Conservation (phyloP, 768 basidiomycete genomes). For the Russula sp. region DNA sequence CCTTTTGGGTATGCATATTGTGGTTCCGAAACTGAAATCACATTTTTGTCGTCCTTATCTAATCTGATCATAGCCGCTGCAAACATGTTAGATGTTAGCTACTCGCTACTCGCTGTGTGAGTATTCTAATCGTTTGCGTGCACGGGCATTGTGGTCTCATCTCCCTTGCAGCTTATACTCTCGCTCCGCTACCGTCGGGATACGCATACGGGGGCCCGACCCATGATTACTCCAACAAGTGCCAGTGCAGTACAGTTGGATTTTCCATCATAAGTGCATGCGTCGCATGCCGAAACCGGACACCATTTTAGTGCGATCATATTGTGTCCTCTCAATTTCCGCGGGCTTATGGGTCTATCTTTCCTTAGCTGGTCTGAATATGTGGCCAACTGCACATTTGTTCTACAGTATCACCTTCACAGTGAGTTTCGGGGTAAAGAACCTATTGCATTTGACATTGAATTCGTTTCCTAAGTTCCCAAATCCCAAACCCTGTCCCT, state of each 20-base stretch:
- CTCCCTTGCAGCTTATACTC: not conserved
- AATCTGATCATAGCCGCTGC: not conserved
- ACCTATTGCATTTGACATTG: not conserved
- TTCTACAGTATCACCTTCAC: not conserved
- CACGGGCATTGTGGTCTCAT: not conserved
- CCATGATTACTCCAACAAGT: not conserved
- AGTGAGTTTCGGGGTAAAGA: slow-evolving; percentile 2
- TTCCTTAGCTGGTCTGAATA: slow-evolving; percentile 7
- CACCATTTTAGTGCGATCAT: not conserved
- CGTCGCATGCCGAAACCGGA: not conserved
- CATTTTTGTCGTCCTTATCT: not conserved
- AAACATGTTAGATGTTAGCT: not conserved
- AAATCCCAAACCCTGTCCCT: slow-evolving; percentile 17
- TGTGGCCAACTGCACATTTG: not conserved
- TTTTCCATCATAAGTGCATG: not conserved
- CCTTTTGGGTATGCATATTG: not conserved
- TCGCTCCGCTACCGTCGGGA: not conserved
- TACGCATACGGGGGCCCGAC: not conserved
- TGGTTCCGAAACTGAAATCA: not conserved
- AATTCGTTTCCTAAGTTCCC: not conserved
- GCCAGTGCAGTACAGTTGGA: slow-evolving; percentile 4
- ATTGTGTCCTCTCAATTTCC: not conserved
- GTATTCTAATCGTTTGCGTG: not conserved
- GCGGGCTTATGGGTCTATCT: not conserved
- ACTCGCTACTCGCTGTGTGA: not conserved